Conservation (phyloP, 257 asterid species). For the Lycium barbarum region DNA sequence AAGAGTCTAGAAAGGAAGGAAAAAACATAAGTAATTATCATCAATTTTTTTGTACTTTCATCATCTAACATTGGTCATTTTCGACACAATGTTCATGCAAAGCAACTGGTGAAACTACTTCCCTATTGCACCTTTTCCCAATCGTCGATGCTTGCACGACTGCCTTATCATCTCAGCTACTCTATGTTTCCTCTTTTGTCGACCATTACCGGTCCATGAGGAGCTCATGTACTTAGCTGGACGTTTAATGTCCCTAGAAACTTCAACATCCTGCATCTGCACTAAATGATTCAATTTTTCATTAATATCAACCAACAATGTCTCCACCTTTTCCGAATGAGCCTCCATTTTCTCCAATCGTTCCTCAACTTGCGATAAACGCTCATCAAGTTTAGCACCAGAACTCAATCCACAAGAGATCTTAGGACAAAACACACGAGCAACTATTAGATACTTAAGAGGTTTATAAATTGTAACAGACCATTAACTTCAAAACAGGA, state of each 20-base stretch:
- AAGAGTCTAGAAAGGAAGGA: background rate
- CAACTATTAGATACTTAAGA: background rate
- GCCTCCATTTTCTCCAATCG: background rate
- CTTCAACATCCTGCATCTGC: background rate
- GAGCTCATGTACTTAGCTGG: background rate
- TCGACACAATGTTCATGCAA: background rate
- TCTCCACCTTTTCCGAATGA: background rate
- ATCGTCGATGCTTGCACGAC: background rate
- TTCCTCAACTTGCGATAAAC: background rate
- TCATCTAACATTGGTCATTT: background rate
- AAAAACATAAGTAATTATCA: background rate
- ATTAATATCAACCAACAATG: background rate
- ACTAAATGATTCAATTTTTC: background rate
- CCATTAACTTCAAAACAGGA: background rate
- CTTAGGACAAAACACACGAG: background rate
- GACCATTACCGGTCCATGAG: background rate
- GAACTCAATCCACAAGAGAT: background rate
- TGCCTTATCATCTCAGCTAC: background rate
- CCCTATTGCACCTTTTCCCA: background rate
- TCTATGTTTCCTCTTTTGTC: background rate
- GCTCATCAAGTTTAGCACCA: constrained; percentile 15
- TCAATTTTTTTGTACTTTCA: background rate
- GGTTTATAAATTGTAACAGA: background rate
- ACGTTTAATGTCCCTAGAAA: background rate
- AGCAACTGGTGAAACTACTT: background rate